phyloP scores from a whole-genome alignment of 225 moss, liverwort and hornwort species.

The Climacium dendroides region DNA sequence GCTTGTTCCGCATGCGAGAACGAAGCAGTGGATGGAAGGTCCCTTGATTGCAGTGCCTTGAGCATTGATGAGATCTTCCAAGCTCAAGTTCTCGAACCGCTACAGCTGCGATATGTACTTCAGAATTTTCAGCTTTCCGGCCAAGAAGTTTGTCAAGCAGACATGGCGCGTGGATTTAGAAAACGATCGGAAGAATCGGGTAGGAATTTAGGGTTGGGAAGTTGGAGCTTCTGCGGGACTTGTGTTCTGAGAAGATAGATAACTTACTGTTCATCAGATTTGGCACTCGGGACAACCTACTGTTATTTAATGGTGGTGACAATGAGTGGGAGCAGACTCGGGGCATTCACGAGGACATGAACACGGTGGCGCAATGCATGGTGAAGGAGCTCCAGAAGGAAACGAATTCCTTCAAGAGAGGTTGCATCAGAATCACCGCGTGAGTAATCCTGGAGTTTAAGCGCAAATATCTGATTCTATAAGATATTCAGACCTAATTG shows the following conservation, averaged over 20 bases:
- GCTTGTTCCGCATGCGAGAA: neutral
- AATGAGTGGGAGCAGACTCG: conserved; percentile 14
- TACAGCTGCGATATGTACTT: neutral
- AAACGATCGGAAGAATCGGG: neutral
- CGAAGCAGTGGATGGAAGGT: neutral
- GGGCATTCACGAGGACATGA: conserved; percentile 47
- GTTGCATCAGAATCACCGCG: neutral
- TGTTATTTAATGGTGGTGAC: neutral
- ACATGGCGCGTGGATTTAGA: neutral
- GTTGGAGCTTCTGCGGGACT: neutral
- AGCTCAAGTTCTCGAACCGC: neutral
- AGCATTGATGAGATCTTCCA: neutral
- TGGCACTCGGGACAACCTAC: neutral
- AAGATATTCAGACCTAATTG: neutral
- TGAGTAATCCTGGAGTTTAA: conserved; percentile 31
- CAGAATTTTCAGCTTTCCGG: neutral
- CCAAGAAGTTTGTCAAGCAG: neutral
- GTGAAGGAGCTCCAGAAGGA: conserved; percentile 23
- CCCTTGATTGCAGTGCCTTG: neutral
- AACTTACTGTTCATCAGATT: no score
- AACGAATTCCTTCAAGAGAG: conserved; percentile 28
- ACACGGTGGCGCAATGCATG: neutral
- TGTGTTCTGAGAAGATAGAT: neutral
- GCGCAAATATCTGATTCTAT: conserved; percentile 11
- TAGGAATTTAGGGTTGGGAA: neutral